Base-by-base conservation (phyloP, 441 rosid species). In the Populus trichocarpa region DNA sequence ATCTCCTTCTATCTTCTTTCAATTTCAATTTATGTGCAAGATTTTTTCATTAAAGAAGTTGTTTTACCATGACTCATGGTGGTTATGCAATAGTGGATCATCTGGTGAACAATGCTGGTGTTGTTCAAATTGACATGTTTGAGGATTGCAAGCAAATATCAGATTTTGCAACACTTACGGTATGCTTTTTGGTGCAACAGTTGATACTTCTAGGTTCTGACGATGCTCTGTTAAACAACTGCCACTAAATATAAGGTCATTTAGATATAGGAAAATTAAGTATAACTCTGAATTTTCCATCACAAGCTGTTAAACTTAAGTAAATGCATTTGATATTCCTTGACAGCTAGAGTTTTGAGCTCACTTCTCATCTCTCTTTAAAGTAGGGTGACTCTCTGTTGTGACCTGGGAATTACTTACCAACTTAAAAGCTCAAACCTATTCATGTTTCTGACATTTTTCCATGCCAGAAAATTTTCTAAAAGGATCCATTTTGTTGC, bases 51-150 rank as follows among this genome's bases (percentile, higher is more conserved):
- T 0, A 9, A 10, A n/a, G 1, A 22, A 2, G 12, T 7, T 0
- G 3, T 12, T 30, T 28, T 36, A 35, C 23, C 12, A 9, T 23
- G 65, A 2, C 6, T 32, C 38, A 16, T 50, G 61, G 33, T 38
- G 18, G 46, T 46, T 8, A 6, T 66, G 70, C 38, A 57, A 72
- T 77, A 86, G 89, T 87, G 87, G 86, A 86, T 75, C 88, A 87
- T 72, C 72, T 84, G 75, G 87, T 89, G 35, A 87, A 84, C 63
- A 84, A 82, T 82, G 90, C 89, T 14, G 89, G 86, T 1, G 73
- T 86, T 53, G 40, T 68, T 50, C 63, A 30, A 28, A 2, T 10
- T 12, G 12, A 36, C 63, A 28, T 75, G 75, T 61, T 86, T 33
- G 84, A 78, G 63, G 73, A 81, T 6, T 63, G 61, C 42, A 42